Evolutionary conservation across 805 yeast species (phyloP).

Genomic region (Candida endomychidarum): DNA sequence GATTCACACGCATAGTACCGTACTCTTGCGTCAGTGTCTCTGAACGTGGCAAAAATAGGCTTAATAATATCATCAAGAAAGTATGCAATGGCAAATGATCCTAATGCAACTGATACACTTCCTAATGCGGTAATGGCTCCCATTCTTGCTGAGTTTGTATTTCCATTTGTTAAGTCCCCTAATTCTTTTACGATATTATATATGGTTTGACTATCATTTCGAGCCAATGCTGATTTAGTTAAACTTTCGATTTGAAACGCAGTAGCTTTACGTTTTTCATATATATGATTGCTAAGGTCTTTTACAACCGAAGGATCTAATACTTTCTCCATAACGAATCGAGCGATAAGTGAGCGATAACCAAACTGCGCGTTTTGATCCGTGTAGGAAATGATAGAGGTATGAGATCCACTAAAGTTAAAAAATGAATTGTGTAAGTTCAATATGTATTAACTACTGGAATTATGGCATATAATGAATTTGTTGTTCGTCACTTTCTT

Average conservation of each 20-base stretch:
- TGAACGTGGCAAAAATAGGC: slow-evolving; percentile 92
- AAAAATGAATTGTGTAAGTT: too few relatives aligned
- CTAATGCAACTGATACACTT: slow-evolving; percentile 91
- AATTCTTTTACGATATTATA: slow-evolving; percentile 69
- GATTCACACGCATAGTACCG: slow-evolving; percentile 97
- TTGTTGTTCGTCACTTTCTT: too few relatives aligned
- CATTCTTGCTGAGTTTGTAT: slow-evolving; percentile 68
- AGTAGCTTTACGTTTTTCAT: slow-evolving; percentile 47
- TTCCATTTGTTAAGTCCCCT: slow-evolving; percentile 75
- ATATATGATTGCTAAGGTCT: slow-evolving; percentile 45
- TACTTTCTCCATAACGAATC: too few relatives aligned
- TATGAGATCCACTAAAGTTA: too few relatives aligned
- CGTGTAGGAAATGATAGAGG: too few relatives aligned
- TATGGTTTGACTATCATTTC: slow-evolving; percentile 60
- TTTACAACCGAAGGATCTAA: slow-evolving; percentile 38
- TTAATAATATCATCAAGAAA: slow-evolving; percentile 84
- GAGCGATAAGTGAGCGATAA: too few relatives aligned
- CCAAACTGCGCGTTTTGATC: too few relatives aligned
- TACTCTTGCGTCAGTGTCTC: slow-evolving; percentile 96
- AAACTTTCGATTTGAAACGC: slow-evolving; percentile 70
- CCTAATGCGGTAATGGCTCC: slow-evolving; percentile 97
- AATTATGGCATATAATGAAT: too few relatives aligned
- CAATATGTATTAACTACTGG: too few relatives aligned
- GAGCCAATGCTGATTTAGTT: slow-evolving; percentile 65
- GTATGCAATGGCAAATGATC: slow-evolving; percentile 75